phyloP scores from a whole-genome alignment of 2,329 filamentous ascomycete species.

The Alternaria angustiovoidea region DNA sequence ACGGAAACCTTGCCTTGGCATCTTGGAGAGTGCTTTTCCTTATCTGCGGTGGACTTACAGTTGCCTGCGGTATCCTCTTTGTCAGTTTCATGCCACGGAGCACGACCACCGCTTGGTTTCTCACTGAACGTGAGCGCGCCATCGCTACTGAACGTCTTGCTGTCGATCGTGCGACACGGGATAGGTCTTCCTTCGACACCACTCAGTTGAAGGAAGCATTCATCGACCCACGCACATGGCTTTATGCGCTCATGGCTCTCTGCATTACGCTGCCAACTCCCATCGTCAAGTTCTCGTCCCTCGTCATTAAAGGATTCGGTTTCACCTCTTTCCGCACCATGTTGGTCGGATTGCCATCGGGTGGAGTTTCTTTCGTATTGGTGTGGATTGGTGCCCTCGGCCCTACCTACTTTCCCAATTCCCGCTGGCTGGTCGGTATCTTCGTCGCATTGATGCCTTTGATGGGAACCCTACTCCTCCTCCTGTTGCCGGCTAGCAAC shows the following conservation, averaged over 20 bases:
- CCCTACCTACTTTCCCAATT: slow-evolving; percentile 52
- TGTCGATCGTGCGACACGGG: too few relatives aligned
- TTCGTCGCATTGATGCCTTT: too few relatives aligned
- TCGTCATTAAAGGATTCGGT: slow-evolving; percentile 53
- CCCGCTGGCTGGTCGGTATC: slow-evolving; percentile 40
- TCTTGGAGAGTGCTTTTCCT: slow-evolving; percentile 52
- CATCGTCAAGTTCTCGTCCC: slow-evolving; percentile 54
- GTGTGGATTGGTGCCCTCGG: slow-evolving; percentile 57
- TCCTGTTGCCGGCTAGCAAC: too few relatives aligned
- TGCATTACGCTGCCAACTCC: not conserved
- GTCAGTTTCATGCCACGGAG: too few relatives aligned
- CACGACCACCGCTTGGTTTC: too few relatives aligned
- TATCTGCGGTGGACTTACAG: too few relatives aligned
- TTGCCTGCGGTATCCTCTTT: too few relatives aligned
- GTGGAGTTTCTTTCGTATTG: slow-evolving; percentile 57
- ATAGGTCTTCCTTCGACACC: too few relatives aligned
- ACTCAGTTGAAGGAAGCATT: too few relatives aligned
- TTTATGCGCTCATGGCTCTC: not conserved
- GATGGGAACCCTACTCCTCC: too few relatives aligned
- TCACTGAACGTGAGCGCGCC: too few relatives aligned
- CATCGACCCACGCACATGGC: slow-evolving; percentile 52
- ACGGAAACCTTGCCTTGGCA: slow-evolving; percentile 48
- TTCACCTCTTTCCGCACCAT: slow-evolving; percentile 55
- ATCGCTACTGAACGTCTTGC: too few relatives aligned
- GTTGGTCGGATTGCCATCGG: slow-evolving; percentile 59